Conservation (phyloP, 2,329 filamentous ascomycete genomes). For the Aschersonia sp. region DNA sequence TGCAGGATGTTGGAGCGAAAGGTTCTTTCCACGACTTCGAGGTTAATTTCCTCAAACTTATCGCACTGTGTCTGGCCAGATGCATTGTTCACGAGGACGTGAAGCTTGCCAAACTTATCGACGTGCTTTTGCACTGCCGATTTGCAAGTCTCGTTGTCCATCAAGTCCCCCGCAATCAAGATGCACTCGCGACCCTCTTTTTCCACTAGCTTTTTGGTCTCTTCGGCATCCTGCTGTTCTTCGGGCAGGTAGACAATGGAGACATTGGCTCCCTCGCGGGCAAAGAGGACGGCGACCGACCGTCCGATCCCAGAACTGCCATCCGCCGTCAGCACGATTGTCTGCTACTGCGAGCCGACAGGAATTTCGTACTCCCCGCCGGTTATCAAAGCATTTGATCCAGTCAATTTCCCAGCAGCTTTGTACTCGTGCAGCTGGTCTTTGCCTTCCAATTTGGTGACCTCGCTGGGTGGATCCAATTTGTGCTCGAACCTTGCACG, state of each 20-base stretch:
- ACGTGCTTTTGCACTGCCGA: slow-evolving; percentile 38
- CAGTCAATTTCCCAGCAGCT: slow-evolving; percentile 32
- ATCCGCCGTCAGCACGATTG: neutral
- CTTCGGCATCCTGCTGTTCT: slow-evolving; percentile 39
- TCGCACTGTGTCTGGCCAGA: slow-evolving; percentile 39
- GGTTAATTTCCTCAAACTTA: slow-evolving; percentile 37
- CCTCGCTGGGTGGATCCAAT: slow-evolving; percentile 23
- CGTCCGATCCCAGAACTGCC: slow-evolving; percentile 38
- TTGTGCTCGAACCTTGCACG: slow-evolving; percentile 17
- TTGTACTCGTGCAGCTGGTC: slow-evolving; percentile 20
- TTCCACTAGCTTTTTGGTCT: slow-evolving; percentile 36
- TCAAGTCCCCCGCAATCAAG: slow-evolving; percentile 32
- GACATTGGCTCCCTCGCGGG: slow-evolving; percentile 41
- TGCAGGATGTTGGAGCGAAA: slow-evolving; percentile 43
- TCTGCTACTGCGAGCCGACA: neutral
- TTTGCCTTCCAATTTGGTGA: slow-evolving; percentile 25
- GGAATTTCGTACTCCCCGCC: slow-evolving; percentile 35
- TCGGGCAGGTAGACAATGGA: slow-evolving; percentile 40
- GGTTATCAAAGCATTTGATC: slow-evolving; percentile 37
- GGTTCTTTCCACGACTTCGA: slow-evolving; percentile 37
- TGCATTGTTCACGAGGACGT: slow-evolving; percentile 45
- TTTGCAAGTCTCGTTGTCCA: slow-evolving; percentile 32
- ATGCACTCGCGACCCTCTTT: slow-evolving; percentile 31
- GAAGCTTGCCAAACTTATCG: slow-evolving; percentile 27
- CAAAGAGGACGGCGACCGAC: slow-evolving; percentile 38